These are phyloP conservation scores for Kazachstania sp. DNA, from an alignment of 1,139 yeast genomes.

Conservation along the genomic window DNA sequence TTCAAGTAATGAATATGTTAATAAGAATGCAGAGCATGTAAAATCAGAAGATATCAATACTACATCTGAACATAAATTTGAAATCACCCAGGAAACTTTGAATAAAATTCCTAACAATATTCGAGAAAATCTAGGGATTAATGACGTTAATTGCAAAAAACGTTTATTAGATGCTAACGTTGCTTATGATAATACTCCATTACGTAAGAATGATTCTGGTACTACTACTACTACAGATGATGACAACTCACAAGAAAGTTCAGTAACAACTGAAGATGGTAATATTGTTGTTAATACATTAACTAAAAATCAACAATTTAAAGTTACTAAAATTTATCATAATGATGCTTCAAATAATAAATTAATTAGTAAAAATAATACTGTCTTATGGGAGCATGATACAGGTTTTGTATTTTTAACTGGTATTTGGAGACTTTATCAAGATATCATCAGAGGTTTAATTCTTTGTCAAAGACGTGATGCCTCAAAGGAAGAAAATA, in stretches of 20 bases:
- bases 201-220: not conserved
- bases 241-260: not conserved
- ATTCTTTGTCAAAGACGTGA: conserved; percentile 5
- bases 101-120: not conserved
- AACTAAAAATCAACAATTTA: conserved; percentile 29
- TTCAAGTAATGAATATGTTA: not conserved
- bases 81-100: not conserved
- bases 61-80: not conserved
- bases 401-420: conserved; percentile 87
- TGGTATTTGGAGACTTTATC: conserved; percentile 68
- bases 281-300: conserved; percentile 5
- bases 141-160: not conserved
- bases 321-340: conserved; percentile 22
- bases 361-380: conserved; percentile 33
- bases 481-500: not conserved
- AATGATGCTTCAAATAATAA: conserved; percentile 13
- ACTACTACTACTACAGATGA: not conserved
- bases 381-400: conserved; percentile 83
- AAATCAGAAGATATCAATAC: not conserved
- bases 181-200: not conserved
- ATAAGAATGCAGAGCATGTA: not conserved
- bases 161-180: conserved; percentile 2
- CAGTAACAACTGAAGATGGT: conserved; percentile 2
- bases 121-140: conserved; percentile 4
- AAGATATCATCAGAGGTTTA: conserved; percentile 29